phyloP scores from a whole-genome alignment of 768 basidiomycete species.

The Trametes villosa region DNA sequence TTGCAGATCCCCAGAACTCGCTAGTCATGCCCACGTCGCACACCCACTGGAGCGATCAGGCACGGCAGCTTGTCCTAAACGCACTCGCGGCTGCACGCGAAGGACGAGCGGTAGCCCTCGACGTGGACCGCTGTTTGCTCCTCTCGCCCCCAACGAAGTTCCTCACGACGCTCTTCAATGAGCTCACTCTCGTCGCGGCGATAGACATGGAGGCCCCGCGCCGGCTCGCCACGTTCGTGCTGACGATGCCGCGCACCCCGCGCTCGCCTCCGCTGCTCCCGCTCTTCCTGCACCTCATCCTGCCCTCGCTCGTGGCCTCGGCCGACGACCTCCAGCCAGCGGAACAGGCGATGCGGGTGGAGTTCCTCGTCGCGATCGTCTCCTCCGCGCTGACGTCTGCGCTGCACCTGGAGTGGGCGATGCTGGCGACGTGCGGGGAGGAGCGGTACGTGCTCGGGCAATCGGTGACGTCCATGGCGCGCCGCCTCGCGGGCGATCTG shows the following conservation, averaged over 20 bases:
- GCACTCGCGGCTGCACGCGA: constrained; percentile 61
- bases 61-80: constrained; percentile 58
- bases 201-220: constrained; percentile 64
- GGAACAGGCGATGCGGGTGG: constrained; percentile 60
- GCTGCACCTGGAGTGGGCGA: constrained; percentile 72
- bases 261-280: constrained; percentile 68
- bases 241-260: constrained; percentile 62
- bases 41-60: constrained; percentile 50
- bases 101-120: constrained; percentile 66
- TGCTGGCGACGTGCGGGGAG: constrained; percentile 56
- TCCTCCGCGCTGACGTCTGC: constrained; percentile 69
- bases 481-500: constrained; percentile 67
- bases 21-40: constrained; percentile 2
- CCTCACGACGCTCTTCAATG: constrained; percentile 69
- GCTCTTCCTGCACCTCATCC: constrained; percentile 68
- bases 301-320: constrained; percentile 60
- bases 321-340: constrained; percentile 58
- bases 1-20: neutral
- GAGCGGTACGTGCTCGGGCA: constrained; percentile 60
- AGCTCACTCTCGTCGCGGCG: constrained; percentile 53
- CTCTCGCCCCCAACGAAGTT: constrained; percentile 62
- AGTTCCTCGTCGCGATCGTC: constrained; percentile 67
- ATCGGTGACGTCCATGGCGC: constrained; percentile 64
- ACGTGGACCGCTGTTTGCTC: constrained; percentile 69
- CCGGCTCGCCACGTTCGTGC: constrained; percentile 68